Conservation (phyloP, 306 rosid genomes). For the Potentilla sterilis region DNA sequence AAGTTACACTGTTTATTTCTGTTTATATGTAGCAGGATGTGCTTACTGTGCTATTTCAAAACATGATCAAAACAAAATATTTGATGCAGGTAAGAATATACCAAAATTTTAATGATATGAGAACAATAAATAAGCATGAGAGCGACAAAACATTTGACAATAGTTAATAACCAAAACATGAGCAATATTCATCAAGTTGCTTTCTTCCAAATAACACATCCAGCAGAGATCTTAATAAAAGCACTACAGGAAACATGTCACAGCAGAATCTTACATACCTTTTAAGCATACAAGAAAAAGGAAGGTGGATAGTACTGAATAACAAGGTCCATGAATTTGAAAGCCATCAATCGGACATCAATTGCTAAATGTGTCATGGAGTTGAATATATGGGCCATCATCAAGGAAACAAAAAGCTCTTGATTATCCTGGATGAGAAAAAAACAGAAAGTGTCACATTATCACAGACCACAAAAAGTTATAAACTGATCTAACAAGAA, state of each 20-base stretch:
- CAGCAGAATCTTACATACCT: slow-evolving; percentile 46
- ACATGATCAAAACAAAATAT: too few species aligned
- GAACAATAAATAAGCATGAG: not conserved
- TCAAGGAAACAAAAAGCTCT: slow-evolving; percentile 59
- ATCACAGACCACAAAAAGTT: not conserved
- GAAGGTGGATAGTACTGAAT: slow-evolving; percentile 65
- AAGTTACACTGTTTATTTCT: not conserved
- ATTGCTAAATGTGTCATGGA: slow-evolving; percentile 80
- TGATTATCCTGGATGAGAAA: slow-evolving; percentile 59
- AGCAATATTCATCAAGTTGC: slow-evolving; percentile 9
- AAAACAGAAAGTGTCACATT: slow-evolving; percentile 18
- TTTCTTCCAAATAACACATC: not conserved
- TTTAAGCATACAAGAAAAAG: slow-evolving; percentile 64
- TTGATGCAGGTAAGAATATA: not conserved
- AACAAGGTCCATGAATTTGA: slow-evolving; percentile 72
- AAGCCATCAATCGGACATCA: slow-evolving; percentile 79
- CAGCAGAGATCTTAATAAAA: not conserved
- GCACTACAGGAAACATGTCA: not conserved
- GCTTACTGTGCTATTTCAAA: not conserved
- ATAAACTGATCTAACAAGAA: not conserved
- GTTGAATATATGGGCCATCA: slow-evolving; percentile 75
- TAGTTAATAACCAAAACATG: not conserved
- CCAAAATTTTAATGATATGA: not conserved
- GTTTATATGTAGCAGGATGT: not conserved
- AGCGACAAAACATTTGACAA: not conserved